phyloP scores from a whole-genome alignment of 208 protist species.

The Balamuthia mandrillaris region DNA sequence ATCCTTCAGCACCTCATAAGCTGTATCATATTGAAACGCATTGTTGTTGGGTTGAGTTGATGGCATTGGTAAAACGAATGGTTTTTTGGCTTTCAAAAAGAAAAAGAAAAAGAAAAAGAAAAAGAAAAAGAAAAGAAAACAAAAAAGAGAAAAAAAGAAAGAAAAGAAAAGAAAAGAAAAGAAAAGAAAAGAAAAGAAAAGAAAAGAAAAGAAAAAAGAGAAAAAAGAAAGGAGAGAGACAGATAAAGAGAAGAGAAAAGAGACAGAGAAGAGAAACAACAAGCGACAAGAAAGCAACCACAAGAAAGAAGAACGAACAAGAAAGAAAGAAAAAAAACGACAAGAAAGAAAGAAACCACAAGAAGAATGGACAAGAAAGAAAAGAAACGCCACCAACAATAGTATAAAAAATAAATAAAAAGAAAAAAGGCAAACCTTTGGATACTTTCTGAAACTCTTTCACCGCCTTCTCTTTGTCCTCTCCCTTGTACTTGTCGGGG shows the following conservation, averaged over 20 bases:
- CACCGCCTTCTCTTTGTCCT: slow-evolving; percentile 38
- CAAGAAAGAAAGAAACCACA: not conserved
- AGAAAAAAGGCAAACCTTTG: not conserved
- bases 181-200: no score
- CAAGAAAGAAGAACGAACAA: no score
- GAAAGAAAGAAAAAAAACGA: not conserved
- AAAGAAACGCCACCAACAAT: not conserved
- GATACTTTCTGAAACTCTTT: slow-evolving; percentile 50
- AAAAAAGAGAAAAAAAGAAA: not conserved
- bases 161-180: not conserved
- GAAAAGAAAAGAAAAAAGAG: no score
- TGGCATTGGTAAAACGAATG: not conserved
- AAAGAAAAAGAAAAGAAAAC: not conserved
- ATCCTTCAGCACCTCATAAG: slow-evolving; percentile 71
- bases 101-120: not conserved
- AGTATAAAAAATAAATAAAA: not conserved
- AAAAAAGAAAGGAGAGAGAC: no score
- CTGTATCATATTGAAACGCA: slow-evolving; percentile 1
- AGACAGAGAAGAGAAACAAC: no score
- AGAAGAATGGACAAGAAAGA: not conserved
- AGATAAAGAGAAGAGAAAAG: no score
- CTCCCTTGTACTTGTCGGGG: slow-evolving; percentile 67
- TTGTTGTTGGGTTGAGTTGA: no score
- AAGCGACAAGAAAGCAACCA: no score
- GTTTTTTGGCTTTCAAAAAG: not conserved